Percentiles rank a stretch among this genome's conserved stretches.
These are phyloP conservation scores for Inga leiocalycina DNA, from an alignment of 306 rosid species.

Conservation along the genomic window DNA sequence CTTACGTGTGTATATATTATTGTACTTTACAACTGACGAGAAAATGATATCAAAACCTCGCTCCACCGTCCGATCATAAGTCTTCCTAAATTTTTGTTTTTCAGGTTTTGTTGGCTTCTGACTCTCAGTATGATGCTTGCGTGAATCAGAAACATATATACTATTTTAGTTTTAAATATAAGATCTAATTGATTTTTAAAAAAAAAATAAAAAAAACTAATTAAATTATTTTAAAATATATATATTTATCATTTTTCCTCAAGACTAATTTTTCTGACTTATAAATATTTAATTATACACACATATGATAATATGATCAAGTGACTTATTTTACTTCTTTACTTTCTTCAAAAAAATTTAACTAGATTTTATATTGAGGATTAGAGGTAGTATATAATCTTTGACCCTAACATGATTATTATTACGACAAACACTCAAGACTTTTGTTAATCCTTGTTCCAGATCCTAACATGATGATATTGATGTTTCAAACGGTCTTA, in stretches of 20 bases:
- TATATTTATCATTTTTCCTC: too few species aligned
- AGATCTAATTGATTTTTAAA: too few species aligned
- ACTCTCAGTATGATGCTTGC: not conserved
- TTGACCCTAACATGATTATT: conserved; percentile 1
- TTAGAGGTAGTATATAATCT: not conserved
- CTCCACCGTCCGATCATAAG: conserved; percentile 44
- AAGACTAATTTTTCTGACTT: too few species aligned
- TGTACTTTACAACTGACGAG: conserved; percentile 46
- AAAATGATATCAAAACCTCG: conserved; percentile 46
- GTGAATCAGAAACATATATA: not conserved
- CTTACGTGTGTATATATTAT: not conserved
- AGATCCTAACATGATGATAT: conserved; percentile 18
- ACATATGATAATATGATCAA: too few species aligned
- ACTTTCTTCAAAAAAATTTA: not conserved
- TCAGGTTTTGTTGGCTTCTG: conserved; percentile 37
- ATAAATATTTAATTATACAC: too few species aligned
- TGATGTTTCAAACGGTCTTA: conserved; percentile 25
- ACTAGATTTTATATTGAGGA: too few species aligned
- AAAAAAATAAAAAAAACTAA: too few species aligned
- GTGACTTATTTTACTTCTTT: too few species aligned
- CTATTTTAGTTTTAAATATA: too few species aligned
- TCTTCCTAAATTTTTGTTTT: conserved; percentile 39
- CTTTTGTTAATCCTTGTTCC: not conserved
- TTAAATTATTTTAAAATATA: too few species aligned
- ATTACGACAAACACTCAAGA: not conserved